Percentiles rank a stretch among this genome's conserved stretches.
These are phyloP conservation scores for Pseudopyricularia cyperi DNA, from an alignment of 2,329 filamentous ascomycete species.

Conservation along the genomic window DNA sequence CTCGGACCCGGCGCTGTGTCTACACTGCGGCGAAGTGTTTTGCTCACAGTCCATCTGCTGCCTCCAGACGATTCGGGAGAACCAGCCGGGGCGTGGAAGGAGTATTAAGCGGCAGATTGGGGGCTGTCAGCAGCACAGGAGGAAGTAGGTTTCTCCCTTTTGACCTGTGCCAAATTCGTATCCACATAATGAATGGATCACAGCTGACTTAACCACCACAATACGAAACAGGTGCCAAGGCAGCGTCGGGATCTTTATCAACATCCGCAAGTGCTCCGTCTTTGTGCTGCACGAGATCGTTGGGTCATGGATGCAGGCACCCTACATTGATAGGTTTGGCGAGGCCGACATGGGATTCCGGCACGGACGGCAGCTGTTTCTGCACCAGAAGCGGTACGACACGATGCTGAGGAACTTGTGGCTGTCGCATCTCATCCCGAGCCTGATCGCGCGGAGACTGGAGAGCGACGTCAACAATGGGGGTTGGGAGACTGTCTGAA, in stretches of 20 bases:
- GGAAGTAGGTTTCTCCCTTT: constrained; percentile 40
- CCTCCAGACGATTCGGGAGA: constrained; percentile 43
- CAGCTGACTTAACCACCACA: background rate
- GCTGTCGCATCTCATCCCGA: constrained; percentile 76
- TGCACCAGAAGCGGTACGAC: constrained; percentile 92
- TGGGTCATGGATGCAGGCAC: constrained; percentile 75
- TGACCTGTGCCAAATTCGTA: background rate
- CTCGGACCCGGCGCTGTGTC: constrained; percentile 78
- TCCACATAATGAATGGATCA: background rate
- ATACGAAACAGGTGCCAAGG: constrained; percentile 58
- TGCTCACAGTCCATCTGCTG: constrained; percentile 93
- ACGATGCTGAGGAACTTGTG: constrained; percentile 74
- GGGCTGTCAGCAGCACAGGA: constrained; percentile 83
- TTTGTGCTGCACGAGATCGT: constrained; percentile 73
- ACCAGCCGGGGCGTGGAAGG: constrained; percentile 22
- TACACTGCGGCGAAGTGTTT: constrained; percentile 94
- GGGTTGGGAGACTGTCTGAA: constrained; percentile 78
- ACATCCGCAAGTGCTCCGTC: constrained; percentile 89
- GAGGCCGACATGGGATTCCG: constrained; percentile 87
- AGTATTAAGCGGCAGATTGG: constrained; percentile 41
- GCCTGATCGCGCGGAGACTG: constrained; percentile 75
- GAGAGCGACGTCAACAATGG: constrained; percentile 96
- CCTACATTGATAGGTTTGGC: constrained; percentile 91
- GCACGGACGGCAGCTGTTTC: constrained; percentile 75
- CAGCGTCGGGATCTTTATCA: constrained; percentile 87